Evolutionary conservation across 352 stramenopile species (phyloP), one percentile per base, ranked within the genome.

Genomic region (Globisporangium iwayamae): DNA sequence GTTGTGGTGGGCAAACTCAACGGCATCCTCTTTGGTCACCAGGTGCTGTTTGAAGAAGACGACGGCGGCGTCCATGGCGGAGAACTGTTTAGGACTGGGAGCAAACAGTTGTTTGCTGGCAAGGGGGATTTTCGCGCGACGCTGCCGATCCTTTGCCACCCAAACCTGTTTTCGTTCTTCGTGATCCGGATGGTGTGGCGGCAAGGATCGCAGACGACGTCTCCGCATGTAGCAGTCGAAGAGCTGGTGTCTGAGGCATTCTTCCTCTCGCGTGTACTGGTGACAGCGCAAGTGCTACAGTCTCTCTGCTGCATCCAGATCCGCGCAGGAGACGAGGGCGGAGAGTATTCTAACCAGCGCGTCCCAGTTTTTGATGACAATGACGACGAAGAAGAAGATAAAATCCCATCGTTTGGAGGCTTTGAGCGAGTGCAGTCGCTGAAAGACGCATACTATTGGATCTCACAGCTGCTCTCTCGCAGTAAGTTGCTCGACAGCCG

Each of bases 41-140:
- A 83, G 45, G 83, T 93, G 10, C 62, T 93, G 4, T 91, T 91
- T 62, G 78, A 85, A 46, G 76, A 90, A 66, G 80, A 89, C 25
- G 62, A 62, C 32, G 45, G 45, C 36, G 36, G 36, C 36, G 14
- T 41, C n/a, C 43, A 59, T 9, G 20, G 25, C 4, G 48, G 45
- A 18, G 5, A n/a, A 30, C 67, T 43, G 41, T 65, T 25, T n/a
- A 28, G 57, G 38, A 34, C 14, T 10, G 48, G 55, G 18, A 56
- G 67, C 4, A 11, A 41, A 3, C 36, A 14, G 36, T 16, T 10
- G 10, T 4, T 14, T 14, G 9, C 3, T 32, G 60, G 61, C 25
- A 60, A 80, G 8, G 32, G 9, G 16, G 63, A 71, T 43, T 65
- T 67, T 1, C 50, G 80, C 32, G 61, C 68, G 20, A 66, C 68